These are phyloP conservation scores for Pleurotus pulmonarius DNA, from an alignment of 768 basidiomycete genomes.

Conservation along the genomic window DNA sequence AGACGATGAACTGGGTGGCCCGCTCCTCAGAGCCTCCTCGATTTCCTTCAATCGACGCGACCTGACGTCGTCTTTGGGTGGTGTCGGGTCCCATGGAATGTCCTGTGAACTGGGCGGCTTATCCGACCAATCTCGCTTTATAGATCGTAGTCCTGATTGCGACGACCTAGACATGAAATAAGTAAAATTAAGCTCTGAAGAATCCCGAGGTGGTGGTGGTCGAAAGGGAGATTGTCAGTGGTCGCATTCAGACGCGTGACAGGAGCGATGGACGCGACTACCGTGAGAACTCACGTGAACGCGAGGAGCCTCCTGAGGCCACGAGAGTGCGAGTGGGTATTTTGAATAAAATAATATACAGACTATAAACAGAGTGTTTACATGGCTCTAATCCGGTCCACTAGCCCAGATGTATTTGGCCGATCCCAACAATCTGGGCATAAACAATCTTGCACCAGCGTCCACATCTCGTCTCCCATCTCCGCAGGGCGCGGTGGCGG, in stretches of 20 bases:
- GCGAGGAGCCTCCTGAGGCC: not conserved
- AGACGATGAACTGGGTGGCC: conserved; percentile 13
- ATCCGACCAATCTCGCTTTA: conserved; percentile 63
- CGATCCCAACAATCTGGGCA: not conserved
- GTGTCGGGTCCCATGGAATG: conserved; percentile 6
- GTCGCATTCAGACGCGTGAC: not conserved
- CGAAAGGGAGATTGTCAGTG: too few relatives aligned
- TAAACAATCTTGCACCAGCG: not conserved
- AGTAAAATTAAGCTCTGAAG: not conserved
- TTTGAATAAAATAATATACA: too few relatives aligned
- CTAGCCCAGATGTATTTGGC: not conserved
- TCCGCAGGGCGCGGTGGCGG: not conserved
- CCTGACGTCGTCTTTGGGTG: conserved; percentile 21
- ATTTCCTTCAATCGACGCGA: conserved; percentile 50
- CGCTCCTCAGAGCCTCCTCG: conserved; percentile 46
- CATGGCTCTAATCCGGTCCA: not conserved
- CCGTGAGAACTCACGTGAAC: not conserved
- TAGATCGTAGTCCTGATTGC: conserved; percentile 56
- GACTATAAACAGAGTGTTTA: too few relatives aligned
- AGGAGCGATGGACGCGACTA: not conserved
- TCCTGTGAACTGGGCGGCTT: conserved; percentile 30
- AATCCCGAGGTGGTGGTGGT: too few relatives aligned
- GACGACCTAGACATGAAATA: conserved; percentile 27
- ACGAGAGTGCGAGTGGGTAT: not conserved
- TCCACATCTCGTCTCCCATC: not conserved